Conservation (phyloP, 352 stramenopile species). For the Globisporangium alternatum region DNA sequence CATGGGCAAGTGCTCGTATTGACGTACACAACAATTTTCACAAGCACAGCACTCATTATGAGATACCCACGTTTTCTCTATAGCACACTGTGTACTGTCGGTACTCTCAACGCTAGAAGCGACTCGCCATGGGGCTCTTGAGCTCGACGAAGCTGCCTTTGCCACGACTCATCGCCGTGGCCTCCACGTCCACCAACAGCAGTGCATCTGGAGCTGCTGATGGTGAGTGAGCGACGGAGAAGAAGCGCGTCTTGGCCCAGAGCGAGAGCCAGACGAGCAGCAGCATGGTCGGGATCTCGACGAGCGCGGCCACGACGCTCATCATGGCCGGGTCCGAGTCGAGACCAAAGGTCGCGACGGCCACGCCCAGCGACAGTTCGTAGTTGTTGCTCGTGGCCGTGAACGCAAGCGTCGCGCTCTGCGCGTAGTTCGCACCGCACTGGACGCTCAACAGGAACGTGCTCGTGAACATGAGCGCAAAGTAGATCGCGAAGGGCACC, state of each 20-base stretch:
- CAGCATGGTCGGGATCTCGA: conserved; percentile 49
- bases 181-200: background rate
- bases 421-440: conserved; percentile 38
- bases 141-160: background rate
- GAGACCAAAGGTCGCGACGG: conserved; percentile 64
- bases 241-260: conserved; percentile 20
- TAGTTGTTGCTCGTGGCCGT: conserved; percentile 89
- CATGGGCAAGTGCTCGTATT: too few species aligned
- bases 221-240: background rate
- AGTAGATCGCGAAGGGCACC: conserved; percentile 65
- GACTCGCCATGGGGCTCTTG: background rate
- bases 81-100: background rate
- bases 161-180: background rate
- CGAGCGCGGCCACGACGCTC: conserved; percentile 40
- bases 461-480: conserved; percentile 48
- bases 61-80: background rate
- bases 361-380: conserved; percentile 67
- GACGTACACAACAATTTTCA: too few species aligned
- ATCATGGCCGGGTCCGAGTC: conserved; percentile 63
- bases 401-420: conserved; percentile 54
- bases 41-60: background rate
- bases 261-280: conserved; percentile 28
- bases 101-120: background rate
- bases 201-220: background rate
- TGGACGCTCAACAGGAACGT: conserved; percentile 41